Base-by-base conservation (phyloP, 2,329 filamentous ascomycete genomes). In the Rhexocercosporidium sp. region DNA sequence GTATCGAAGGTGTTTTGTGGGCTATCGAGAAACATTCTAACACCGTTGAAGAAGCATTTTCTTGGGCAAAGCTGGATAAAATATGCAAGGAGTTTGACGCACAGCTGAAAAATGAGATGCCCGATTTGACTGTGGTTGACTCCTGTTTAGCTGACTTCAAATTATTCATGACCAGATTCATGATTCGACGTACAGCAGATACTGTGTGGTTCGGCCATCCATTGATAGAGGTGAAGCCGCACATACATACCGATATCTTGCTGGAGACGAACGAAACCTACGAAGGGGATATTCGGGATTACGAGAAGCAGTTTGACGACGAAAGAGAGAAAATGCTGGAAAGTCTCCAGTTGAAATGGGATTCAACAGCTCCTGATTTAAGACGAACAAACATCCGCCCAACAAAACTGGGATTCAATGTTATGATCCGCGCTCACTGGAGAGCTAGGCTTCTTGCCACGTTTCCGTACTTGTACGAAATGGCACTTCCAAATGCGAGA, bases 151-250 rank as follows among this genome's bases (percentile, higher is more conserved):
- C 20, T 2, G 37, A 59, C 11, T 62, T 71, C 57, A 56, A 44
- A 22, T 61, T 57, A 1, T 71, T 71, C 41, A 14, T 72, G 4
- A n/a, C n/a, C 6, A 69, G 14, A 5, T 71, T 71, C 29, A 64
- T 73, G 67, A 57, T 73, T 5, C 61, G 72, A 34, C 61, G 72
- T 16, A 70, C 68, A 6, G 60, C 69, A 27, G 67, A 71, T 1
- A 66, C 65, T 16, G 22, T 16, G 2, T 73, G 72, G 72, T 72
- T 72, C 51, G 65, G 67, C 5, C 66, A 63, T 18, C 57, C 69
- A 9, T 61, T 73, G 2, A 62, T 71, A 11, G 60, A 65, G 14
- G 54, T 73, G 9, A 70, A 68, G 22, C 65, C 66, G 2, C 69
- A 71, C 51, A 66, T 64, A 20, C 72, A 72, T 37, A 49, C 56